Evolutionary conservation across 495 filamentous ascomycete species (phyloP).

Genomic region (Darksidea phi): DNA sequence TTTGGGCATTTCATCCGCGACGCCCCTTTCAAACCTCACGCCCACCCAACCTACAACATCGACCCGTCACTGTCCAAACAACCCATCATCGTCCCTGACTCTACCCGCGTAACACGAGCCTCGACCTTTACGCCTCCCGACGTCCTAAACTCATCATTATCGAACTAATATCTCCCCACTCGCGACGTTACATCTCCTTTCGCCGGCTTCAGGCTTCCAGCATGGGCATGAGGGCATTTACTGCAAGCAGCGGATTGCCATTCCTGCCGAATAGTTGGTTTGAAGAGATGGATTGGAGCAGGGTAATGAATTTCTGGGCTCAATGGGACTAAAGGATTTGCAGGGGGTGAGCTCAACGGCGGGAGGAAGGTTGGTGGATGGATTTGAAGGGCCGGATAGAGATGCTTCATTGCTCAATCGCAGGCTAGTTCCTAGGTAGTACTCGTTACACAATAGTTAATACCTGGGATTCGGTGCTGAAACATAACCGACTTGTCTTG

Average conservation of each 20-base stretch:
- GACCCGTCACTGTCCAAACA: background rate
- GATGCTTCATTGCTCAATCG: too few relatives aligned
- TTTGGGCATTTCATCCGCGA: conserved; percentile 14
- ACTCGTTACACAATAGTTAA: too few relatives aligned
- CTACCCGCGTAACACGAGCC: background rate
- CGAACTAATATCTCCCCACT: background rate
- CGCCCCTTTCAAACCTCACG: background rate
- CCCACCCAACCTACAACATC: too few relatives aligned
- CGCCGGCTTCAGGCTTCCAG: background rate
- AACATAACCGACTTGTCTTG: conserved; percentile 8
- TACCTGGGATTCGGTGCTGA: conserved; percentile 6
- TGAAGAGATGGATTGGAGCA: conserved; percentile 26
- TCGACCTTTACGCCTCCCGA: background rate
- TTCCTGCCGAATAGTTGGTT: conserved; percentile 21
- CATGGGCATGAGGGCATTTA: background rate
- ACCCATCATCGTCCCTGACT: background rate
- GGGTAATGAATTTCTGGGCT: conserved; percentile 20
- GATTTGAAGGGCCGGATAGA: too few relatives aligned
- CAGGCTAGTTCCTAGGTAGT: too few relatives aligned
- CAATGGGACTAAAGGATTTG: conserved; percentile 24
- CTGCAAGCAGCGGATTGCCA: conserved; percentile 1
- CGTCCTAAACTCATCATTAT: background rate
- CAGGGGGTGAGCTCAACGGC: background rate
- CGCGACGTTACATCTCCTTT: background rate
- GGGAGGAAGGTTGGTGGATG: too few relatives aligned